Conservation (phyloP, 495 filamentous ascomycete species). For the Penicillium parvum region DNA sequence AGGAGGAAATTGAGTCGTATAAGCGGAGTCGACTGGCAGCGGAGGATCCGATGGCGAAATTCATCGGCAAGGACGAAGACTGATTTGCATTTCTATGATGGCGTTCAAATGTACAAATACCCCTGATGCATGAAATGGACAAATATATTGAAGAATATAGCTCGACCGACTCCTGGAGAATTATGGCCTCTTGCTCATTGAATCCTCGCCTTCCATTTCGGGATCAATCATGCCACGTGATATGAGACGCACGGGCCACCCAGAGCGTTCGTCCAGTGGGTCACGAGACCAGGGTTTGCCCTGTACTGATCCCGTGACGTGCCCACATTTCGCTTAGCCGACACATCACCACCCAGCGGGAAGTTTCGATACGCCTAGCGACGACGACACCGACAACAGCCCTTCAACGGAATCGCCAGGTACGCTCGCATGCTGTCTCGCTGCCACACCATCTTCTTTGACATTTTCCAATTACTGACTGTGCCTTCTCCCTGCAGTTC, state of each 20-base stretch:
- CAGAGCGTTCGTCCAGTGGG: too few species aligned
- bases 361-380: constrained; percentile 45
- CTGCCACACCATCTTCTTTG: background rate
- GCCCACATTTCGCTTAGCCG: constrained; percentile 41
- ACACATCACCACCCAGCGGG: constrained; percentile 34
- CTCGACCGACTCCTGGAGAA: too few species aligned
- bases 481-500: constrained; percentile 29
- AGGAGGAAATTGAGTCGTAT: constrained; percentile 81
- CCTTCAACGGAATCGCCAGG: constrained; percentile 50
- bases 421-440: constrained; percentile 27
- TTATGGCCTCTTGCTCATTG: too few species aligned
- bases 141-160: too few species aligned
- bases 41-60: constrained; percentile 82
- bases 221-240: too few species aligned
- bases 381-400: constrained; percentile 51
- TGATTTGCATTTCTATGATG: too few species aligned
- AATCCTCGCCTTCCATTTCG: too few species aligned
- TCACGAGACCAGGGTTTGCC: constrained; percentile 37
- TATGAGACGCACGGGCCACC: background rate
- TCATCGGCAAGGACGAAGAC: constrained; percentile 54
- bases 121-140: too few species aligned
- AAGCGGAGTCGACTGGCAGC: constrained; percentile 63
- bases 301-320: constrained; percentile 29
- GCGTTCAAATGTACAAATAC: constrained; percentile 27
- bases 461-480: constrained; percentile 15